Evolutionary conservation across 2,329 filamentous ascomycete genomes (phyloP).

Genomic region (Aspergillus latus): DNA sequence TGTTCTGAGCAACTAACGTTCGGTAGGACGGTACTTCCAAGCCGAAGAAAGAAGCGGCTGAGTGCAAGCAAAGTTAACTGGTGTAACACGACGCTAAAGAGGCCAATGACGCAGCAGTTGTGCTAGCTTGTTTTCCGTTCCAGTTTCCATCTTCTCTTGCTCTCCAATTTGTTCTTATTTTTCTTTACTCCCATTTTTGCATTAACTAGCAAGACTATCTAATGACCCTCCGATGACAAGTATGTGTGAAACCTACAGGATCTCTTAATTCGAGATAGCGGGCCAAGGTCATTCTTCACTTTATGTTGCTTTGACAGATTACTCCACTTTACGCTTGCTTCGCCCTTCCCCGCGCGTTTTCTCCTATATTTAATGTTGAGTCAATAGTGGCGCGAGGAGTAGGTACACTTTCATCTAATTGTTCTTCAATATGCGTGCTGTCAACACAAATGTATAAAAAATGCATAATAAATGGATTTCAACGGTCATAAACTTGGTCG

Average conservation of each 20-base stretch:
- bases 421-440: conserved; percentile 8
- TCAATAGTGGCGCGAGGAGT: conserved; percentile 23
- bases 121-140: background rate
- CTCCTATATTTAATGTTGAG: conserved; percentile 21
- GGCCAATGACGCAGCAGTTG: background rate
- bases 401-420: conserved; percentile 19
- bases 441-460: conserved; percentile 9
- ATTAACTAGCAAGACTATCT: conserved; percentile 14
- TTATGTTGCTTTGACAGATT: conserved; percentile 1
- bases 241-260: conserved; percentile 15
- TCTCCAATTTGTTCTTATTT: conserved; percentile 24
- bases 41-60: conserved; percentile 89
- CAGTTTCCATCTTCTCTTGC: conserved; percentile 32
- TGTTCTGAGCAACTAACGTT: conserved; percentile 20
- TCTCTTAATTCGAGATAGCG: conserved; percentile 8
- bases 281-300: conserved; percentile 10
- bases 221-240: conserved; percentile 10
- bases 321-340: conserved; percentile 13
- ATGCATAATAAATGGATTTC: conserved; percentile 12
- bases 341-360: background rate
- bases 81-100: background rate
- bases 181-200: background rate
- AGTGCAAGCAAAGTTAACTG: conserved; percentile 88
- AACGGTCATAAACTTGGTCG: background rate
- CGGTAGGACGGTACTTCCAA: conserved; percentile 80